A percentile compares a stretch with the other conserved stretches of the same genome.
Evolutionary conservation across 1,284 basidiomycete genomes (phyloP).

Genomic region (Malassezia pachydermatis): DNA sequence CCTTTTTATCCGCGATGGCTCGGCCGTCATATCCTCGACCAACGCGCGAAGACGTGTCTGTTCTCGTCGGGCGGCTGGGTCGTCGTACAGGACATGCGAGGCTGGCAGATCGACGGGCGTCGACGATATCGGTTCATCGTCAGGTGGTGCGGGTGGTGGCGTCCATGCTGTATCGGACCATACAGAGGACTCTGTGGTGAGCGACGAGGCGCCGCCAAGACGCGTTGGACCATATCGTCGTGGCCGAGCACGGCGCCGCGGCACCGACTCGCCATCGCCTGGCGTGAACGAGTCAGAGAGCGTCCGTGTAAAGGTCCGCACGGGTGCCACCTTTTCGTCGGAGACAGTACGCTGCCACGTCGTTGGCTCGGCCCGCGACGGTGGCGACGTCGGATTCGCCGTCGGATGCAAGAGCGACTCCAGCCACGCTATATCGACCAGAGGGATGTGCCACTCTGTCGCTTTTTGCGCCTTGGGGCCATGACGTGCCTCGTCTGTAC

Average conservation of each 20-base stretch:
- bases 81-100: constrained; percentile 28
- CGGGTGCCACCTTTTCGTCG: too few species aligned
- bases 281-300: not conserved
- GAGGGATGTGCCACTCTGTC: constrained; percentile 11
- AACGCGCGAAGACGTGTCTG: constrained; percentile 23
- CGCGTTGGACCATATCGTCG: not conserved
- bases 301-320: too few species aligned
- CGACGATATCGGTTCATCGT: too few species aligned
- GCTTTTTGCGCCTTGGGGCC: constrained; percentile 10
- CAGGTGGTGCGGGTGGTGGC: too few species aligned
- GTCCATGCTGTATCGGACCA: too few species aligned
- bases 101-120: not conserved
- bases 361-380: not conserved
- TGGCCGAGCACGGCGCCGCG: not conserved
- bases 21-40: constrained; percentile 13
- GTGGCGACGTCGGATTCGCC: not conserved
- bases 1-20: not conserved
- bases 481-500: constrained; percentile 14
- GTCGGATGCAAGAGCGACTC: not conserved
- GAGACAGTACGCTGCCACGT: too few species aligned
- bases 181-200: too few species aligned
- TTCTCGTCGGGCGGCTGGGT: constrained; percentile 25
- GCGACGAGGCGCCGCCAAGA: not conserved
- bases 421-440: constrained; percentile 3
- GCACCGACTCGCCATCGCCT: not conserved